A percentile compares a stretch with the other conserved stretches of the same genome.
Conservation (phyloP, 495 filamentous ascomycete species). For the Neurospora sp. region DNA sequence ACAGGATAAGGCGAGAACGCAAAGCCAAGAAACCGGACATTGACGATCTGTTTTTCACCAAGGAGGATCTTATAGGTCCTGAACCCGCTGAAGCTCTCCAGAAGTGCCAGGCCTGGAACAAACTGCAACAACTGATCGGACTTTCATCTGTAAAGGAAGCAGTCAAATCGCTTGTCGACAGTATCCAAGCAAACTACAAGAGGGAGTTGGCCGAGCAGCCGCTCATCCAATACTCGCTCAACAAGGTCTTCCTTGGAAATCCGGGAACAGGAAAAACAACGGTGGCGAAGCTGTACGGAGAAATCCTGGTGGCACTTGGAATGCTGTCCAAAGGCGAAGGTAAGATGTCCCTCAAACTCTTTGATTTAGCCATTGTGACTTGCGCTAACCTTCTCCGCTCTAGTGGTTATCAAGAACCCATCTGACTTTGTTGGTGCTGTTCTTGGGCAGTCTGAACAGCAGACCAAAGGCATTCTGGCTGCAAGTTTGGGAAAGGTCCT, state of each 20-base stretch:
- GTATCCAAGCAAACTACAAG: constrained; percentile 50
- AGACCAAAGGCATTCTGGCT: constrained; percentile 62
- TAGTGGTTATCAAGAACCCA: constrained; percentile 57
- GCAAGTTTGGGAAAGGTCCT: constrained; percentile 61
- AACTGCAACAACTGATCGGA: constrained; percentile 51
- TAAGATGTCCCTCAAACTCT: constrained; percentile 15
- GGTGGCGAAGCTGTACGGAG: constrained; percentile 63
- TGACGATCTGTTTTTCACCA: constrained; percentile 44
- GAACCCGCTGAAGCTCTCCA: constrained; percentile 47
- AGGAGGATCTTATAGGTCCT: constrained; percentile 56
- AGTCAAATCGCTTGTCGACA: constrained; percentile 45
- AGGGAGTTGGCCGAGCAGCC: constrained; percentile 51
- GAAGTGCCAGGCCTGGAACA: constrained; percentile 44
- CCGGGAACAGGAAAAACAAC: constrained; percentile 73
- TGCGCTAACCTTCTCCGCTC: background rate
- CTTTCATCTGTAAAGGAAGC: constrained; percentile 54
- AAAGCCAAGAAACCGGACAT: constrained; percentile 14
- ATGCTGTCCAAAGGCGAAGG: constrained; percentile 54
- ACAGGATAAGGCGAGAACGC: constrained; percentile 35
- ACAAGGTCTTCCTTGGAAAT: constrained; percentile 59
- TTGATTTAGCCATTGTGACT: background rate
- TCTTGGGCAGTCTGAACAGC: constrained; percentile 58
- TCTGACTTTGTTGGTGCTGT: constrained; percentile 58
- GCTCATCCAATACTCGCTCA: constrained; percentile 49
- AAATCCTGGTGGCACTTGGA: constrained; percentile 52